Percentiles rank a stretch among this genome's conserved stretches.
Conservation (phyloP, 345 rosid genomes). For the Populus pruinosa region DNA sequence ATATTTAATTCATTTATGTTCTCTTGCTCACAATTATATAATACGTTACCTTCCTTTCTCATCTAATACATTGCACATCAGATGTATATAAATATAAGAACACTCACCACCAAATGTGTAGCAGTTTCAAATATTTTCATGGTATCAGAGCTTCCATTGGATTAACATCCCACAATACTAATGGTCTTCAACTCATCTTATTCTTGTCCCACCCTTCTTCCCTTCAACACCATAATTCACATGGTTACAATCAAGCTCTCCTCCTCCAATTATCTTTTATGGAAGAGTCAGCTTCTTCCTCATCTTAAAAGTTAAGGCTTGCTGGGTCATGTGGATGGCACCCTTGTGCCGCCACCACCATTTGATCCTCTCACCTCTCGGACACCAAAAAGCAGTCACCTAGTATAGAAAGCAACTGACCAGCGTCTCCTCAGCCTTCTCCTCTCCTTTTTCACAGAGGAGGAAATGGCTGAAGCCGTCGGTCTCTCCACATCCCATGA, state of each 20-base stretch:
- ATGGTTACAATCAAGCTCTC: background rate
- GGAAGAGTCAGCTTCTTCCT: background rate
- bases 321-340: background rate
- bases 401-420: background rate
- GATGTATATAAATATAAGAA: too few relatives aligned
- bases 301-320: fast-evolving
- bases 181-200: too few relatives aligned
- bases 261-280: background rate
- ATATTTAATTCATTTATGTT: too few relatives aligned
- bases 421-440: background rate
- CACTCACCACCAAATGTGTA: too few relatives aligned
- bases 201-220: too few relatives aligned
- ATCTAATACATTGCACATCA: too few relatives aligned
- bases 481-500: background rate
- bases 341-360: background rate
- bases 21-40: too few relatives aligned
- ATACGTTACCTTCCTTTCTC: too few relatives aligned
- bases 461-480: background rate
- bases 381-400: background rate
- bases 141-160: too few relatives aligned
- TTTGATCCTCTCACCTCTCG: background rate
- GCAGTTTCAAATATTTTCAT: too few relatives aligned
- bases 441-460: background rate
- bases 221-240: background rate
- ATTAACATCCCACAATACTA: too few relatives aligned